Percentiles rank a stretch among this genome's conserved stretches.
Conservation (phyloP, 192 early-diverging fungal species). For the Spizellomyces sp. region DNA sequence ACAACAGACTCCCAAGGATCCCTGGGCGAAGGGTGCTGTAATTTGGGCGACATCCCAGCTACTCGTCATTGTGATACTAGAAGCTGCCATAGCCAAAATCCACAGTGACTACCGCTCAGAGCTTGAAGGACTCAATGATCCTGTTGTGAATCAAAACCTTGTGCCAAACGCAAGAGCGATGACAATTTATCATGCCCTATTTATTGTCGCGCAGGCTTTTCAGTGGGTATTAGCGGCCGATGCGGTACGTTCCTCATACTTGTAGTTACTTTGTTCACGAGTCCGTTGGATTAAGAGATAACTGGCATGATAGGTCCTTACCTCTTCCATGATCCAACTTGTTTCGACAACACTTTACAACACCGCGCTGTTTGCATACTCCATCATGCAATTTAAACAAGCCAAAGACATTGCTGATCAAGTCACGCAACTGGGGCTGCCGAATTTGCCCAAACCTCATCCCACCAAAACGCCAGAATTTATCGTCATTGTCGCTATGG, state of each 20-base stretch:
- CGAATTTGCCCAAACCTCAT: slow-evolving; percentile 19
- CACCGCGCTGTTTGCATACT: slow-evolving; percentile 42
- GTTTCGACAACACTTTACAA: slow-evolving; percentile 50
- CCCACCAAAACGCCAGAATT: slow-evolving; percentile 35
- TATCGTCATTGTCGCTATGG: slow-evolving; percentile 34
- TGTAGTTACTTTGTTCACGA: no score
- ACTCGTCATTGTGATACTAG: slow-evolving; percentile 31
- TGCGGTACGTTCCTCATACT: slow-evolving; percentile 35
- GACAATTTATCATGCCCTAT: slow-evolving; percentile 49
- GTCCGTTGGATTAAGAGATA: no score
- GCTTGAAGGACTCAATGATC: not conserved
- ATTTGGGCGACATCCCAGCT: slow-evolving; percentile 41
- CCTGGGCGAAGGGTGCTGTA: slow-evolving; percentile 46
- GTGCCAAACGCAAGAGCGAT: slow-evolving; percentile 34
- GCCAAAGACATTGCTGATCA: slow-evolving; percentile 30
- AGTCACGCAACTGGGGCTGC: not conserved
- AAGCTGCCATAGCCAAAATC: slow-evolving; percentile 26
- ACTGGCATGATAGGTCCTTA: slow-evolving; percentile 11
- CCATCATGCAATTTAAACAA: slow-evolving; percentile 45
- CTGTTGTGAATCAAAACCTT: not conserved
- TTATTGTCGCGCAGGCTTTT: slow-evolving; percentile 47
- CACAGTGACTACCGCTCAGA: slow-evolving; percentile 11
- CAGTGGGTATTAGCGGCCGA: slow-evolving; percentile 50
- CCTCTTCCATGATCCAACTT: slow-evolving; percentile 53
- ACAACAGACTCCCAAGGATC: slow-evolving; percentile 39